A percentile compares a stretch with the other conserved stretches of the same genome.
Conservation (phyloP, 441 rosid species). For the Corymbia calophylla region DNA sequence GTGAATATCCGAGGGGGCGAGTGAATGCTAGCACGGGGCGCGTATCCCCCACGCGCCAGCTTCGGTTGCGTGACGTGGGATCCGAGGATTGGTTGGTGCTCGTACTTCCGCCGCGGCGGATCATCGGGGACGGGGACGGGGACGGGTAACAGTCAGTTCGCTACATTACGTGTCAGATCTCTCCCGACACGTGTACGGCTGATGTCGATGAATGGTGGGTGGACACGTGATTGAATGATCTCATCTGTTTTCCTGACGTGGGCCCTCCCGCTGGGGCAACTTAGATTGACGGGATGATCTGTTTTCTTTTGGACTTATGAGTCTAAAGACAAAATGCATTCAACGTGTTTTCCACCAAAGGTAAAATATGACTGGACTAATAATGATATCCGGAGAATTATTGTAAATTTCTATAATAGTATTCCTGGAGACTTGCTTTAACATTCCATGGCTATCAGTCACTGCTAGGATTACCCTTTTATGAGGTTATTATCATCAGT, state of each 20-base stretch:
- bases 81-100: neutral
- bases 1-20: neutral
- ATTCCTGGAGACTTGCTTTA: too few species aligned
- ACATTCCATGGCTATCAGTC: too few species aligned
- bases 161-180: neutral
- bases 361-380: too few species aligned
- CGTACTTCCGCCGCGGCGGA: neutral
- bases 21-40: neutral
- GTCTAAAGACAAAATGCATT: neutral
- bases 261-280: neutral
- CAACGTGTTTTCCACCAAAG: neutral
- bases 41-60: neutral
- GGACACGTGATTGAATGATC: neutral
- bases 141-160: too few species aligned
- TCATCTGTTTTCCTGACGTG: rapidly evolving
- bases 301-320: neutral
- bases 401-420: neutral
- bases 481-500: too few species aligned
- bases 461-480: too few species aligned
- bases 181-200: neutral
- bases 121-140: neutral
- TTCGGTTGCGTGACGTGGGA: neutral
- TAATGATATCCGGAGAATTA: neutral
- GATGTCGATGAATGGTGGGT: neutral
- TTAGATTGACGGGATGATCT: neutral